Conservation (phyloP, 2,329 filamentous ascomycete species). For the Ophiostoma sp. region DNA sequence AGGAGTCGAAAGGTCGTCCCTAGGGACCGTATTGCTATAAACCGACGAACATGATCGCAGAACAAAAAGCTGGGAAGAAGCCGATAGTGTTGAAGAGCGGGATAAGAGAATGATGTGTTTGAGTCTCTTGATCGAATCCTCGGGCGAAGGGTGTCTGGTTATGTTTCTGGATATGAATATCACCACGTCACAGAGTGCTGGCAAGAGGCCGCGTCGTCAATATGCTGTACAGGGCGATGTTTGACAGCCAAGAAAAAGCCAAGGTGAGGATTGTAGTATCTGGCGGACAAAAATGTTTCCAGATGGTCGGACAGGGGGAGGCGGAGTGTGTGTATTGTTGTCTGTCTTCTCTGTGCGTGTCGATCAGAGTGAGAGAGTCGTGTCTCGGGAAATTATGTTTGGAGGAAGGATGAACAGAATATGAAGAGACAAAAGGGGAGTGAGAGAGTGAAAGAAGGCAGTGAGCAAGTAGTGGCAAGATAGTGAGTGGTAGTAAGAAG, state of each 20-base stretch:
- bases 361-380: not conserved
- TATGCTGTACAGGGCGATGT: not conserved
- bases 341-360: not conserved
- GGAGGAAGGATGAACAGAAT: not conserved
- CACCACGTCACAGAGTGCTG: not conserved
- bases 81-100: not conserved
- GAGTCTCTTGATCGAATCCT: not conserved
- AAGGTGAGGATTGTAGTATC: constrained; percentile 11
- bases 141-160: not conserved
- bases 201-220: constrained; percentile 6
- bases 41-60: constrained; percentile 29
- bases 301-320: constrained; percentile 3
- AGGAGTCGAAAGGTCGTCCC: constrained; percentile 36
- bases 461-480: too few relatives aligned
- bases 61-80: constrained; percentile 8
- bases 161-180: not conserved
- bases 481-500: not conserved
- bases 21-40: constrained; percentile 41
- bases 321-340: not conserved
- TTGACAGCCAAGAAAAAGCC: constrained; percentile 14
- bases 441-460: constrained; percentile 13
- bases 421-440: not conserved
- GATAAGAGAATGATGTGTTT: constrained; percentile 10
- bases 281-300: constrained; percentile 13
- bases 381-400: not conserved